Conservation (phyloP, 1,284 basidiomycete genomes). For the Apiotrichum mycotoxinovorans region DNA sequence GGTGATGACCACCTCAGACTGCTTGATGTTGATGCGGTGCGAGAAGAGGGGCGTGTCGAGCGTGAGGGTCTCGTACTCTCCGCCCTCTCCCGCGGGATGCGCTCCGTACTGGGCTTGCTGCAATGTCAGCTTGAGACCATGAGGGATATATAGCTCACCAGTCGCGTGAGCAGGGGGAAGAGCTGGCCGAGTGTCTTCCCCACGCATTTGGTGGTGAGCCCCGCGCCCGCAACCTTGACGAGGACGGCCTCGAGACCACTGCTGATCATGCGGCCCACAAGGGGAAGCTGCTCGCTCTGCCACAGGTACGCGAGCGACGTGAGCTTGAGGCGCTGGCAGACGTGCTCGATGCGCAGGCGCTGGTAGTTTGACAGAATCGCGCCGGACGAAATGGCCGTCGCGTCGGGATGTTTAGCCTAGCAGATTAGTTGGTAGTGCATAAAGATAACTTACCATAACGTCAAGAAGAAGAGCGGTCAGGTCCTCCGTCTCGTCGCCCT, state of each 20-base stretch:
- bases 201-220: conserved; percentile 72
- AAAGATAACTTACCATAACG: conserved; percentile 64
- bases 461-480: conserved; percentile 69
- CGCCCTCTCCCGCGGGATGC: conserved; percentile 95
- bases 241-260: conserved; percentile 76
- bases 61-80: conserved; percentile 95
- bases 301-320: conserved; percentile 86
- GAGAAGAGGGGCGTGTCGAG: conserved; percentile 88
- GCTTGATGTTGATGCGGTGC: conserved; percentile 62
- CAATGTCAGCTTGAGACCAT: not conserved
- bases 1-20: conserved; percentile 66
- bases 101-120: conserved; percentile 80
- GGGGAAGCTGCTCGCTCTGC: conserved; percentile 81
- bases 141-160: conserved; percentile 58
- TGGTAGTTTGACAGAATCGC: conserved; percentile 98
- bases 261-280: conserved; percentile 81
- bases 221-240: conserved; percentile 96
- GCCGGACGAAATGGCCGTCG: conserved; percentile 86
- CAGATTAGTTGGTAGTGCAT: not conserved
- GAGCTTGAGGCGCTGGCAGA: conserved; percentile 79
- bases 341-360: conserved; percentile 93
- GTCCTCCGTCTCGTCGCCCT: conserved; percentile 95
- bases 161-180: conserved; percentile 65
- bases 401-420: conserved; percentile 72
- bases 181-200: conserved; percentile 74